Conservation (phyloP, 306 rosid genomes). For the Herpetospermum pedunculosum region DNA sequence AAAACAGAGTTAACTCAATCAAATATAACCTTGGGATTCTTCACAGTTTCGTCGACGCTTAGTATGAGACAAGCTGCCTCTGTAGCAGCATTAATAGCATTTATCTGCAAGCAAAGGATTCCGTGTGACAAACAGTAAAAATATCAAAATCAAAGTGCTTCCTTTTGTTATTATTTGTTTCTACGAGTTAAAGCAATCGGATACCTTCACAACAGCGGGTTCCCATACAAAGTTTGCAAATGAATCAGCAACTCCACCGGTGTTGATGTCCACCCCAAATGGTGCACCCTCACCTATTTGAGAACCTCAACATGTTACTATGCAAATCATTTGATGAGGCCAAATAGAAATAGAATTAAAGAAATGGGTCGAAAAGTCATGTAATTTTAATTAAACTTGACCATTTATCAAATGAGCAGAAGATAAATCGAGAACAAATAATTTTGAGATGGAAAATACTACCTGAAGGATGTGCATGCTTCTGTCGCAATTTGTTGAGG, state of each 20-base stretch:
- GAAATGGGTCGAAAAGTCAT: neutral
- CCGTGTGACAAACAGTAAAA: neutral
- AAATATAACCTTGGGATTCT: slow-evolving; percentile 78
- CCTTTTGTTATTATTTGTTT: too few relatives aligned
- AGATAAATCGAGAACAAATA: neutral
- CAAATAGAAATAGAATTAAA: neutral
- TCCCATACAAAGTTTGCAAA: slow-evolving; percentile 97
- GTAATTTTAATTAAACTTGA: neutral
- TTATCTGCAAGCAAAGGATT: slow-evolving; percentile 45
- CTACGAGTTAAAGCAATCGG: neutral
- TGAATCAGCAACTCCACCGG: slow-evolving; percentile 94
- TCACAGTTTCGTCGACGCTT: slow-evolving; percentile 92
- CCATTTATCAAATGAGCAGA: neutral
- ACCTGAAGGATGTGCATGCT: slow-evolving; percentile 91
- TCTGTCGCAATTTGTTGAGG: slow-evolving; percentile 88
- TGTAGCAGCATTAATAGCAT: slow-evolving; percentile 96
- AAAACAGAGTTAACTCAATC: neutral
- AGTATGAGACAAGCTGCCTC: slow-evolving; percentile 94
- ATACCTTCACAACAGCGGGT: slow-evolving; percentile 94
- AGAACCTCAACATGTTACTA: neutral
- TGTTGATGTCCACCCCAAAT: slow-evolving; percentile 79
- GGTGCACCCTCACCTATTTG: slow-evolving; percentile 76
- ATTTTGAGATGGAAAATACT: slow-evolving; percentile 1
- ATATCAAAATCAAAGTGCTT: neutral
- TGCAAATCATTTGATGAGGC: neutral